Evolutionary conservation across 441 rosid species (phyloP).

Genomic region (Gossypium schwendimanii): DNA sequence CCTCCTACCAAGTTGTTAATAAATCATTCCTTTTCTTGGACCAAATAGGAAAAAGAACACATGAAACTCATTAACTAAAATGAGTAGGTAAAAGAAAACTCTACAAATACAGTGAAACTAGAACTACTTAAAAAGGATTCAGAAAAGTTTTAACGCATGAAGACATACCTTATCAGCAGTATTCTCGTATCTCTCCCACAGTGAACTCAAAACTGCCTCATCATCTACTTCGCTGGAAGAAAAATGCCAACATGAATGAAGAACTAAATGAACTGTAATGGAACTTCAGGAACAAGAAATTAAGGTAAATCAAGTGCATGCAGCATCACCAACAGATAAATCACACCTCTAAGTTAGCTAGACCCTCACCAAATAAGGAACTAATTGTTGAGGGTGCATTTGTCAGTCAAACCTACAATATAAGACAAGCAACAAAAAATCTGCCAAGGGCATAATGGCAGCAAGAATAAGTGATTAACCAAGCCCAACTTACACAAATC

Average conservation of each 20-base stretch:
- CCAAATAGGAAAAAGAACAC: background rate
- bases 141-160: conserved; percentile 1
- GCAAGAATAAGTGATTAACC: too few species aligned
- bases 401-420: too few species aligned
- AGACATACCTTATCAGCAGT: conserved; percentile 39
- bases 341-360: background rate
- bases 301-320: background rate
- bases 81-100: background rate
- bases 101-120: background rate
- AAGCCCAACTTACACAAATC: too few species aligned
- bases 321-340: background rate
- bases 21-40: background rate
- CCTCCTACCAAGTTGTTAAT: background rate
- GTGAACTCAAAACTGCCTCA: conserved; percentile 49
- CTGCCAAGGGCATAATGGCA: too few species aligned
- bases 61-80: background rate
- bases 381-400: too few species aligned
- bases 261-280: background rate
- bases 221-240: conserved; percentile 53
- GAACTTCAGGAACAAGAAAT: background rate
- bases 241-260: background rate
- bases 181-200: conserved; percentile 55
- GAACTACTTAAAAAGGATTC: background rate
- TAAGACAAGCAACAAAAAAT: too few species aligned
- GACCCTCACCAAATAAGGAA: background rate